A percentile compares a stretch with the other conserved stretches of the same genome.
Evolutionary conservation across 1,139 yeast species (phyloP).

Genomic region (Arxiozyma bovina): DNA sequence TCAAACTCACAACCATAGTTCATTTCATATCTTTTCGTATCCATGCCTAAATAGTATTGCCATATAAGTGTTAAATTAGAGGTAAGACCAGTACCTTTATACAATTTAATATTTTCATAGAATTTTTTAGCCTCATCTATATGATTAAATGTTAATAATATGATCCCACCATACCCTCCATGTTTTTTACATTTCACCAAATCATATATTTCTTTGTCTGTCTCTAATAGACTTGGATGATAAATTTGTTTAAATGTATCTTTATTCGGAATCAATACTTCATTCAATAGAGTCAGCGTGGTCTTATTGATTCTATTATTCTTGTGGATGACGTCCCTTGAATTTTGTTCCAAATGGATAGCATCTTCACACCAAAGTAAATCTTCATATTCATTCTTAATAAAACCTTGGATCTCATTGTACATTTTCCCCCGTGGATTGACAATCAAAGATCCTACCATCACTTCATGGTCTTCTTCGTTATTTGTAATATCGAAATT

Average conservation of each 20-base stretch:
- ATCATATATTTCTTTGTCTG: constrained; percentile 61
- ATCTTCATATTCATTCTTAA: constrained; percentile 53
- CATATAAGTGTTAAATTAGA: constrained; percentile 88
- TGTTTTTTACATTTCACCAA: constrained; percentile 46
- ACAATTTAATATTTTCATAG: constrained; percentile 63
- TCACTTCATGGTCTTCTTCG: constrained; percentile 66
- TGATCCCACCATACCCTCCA: constrained; percentile 92
- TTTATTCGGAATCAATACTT: constrained; percentile 34
- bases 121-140: constrained; percentile 61
- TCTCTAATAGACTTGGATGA: constrained; percentile 52
- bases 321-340: constrained; percentile 74
- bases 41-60: constrained; percentile 74
- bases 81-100: constrained; percentile 92
- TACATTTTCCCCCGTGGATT: constrained; percentile 59
- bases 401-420: constrained; percentile 42
- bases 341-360: constrained; percentile 80
- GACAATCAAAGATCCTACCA: constrained; percentile 84
- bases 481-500: constrained; percentile 35
- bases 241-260: constrained; percentile 46
- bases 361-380: constrained; percentile 91
- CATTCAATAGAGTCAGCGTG: constrained; percentile 47
- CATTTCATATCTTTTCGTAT: neutral
- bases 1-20: constrained; percentile 40
- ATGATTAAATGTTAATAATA: constrained; percentile 65
- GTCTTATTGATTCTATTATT: constrained; percentile 60